Conservation (phyloP, 345 rosid species). For the Euphorbia peplus region DNA sequence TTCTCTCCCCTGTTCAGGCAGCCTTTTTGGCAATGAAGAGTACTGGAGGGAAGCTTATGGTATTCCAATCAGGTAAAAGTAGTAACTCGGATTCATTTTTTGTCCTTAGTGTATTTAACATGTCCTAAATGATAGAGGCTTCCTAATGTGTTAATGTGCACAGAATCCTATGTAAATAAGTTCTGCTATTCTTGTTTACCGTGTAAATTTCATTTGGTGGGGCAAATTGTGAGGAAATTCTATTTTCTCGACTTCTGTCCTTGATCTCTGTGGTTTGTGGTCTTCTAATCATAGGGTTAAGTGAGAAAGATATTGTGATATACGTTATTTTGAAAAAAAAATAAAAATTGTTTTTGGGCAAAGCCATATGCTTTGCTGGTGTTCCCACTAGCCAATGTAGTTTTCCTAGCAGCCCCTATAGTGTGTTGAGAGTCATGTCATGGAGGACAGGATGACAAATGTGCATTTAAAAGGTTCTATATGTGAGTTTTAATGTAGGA, state of each 20-base stretch:
- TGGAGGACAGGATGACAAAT: not conserved
- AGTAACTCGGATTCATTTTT: not conserved
- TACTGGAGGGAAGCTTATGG: slow-evolving; percentile 91
- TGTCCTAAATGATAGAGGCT: not conserved
- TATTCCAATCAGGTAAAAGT: slow-evolving; percentile 88
- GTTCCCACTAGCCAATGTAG: not conserved
- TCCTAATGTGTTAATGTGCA: not conserved
- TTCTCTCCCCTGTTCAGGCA: slow-evolving; percentile 47
- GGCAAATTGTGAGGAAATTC: not conserved
- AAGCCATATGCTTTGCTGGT: not conserved
- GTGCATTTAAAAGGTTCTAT: not conserved
- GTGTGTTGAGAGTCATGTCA: not conserved
- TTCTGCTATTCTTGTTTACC: not conserved
- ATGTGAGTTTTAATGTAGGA: not conserved
- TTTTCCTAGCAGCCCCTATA: not conserved
- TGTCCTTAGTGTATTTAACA: not conserved
- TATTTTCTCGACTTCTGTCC: not conserved
- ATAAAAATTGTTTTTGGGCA: not conserved
- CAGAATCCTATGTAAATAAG: not conserved
- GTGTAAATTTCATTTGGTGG: not conserved
- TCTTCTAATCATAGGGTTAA: not conserved
- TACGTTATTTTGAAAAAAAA: not conserved
- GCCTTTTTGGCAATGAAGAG: slow-evolving; percentile 92
- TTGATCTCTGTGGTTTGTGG: not conserved
- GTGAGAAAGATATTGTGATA: not conserved